Evolutionary conservation across 2,329 filamentous ascomycete genomes (phyloP).

Genomic region (Camillea tinctor): DNA sequence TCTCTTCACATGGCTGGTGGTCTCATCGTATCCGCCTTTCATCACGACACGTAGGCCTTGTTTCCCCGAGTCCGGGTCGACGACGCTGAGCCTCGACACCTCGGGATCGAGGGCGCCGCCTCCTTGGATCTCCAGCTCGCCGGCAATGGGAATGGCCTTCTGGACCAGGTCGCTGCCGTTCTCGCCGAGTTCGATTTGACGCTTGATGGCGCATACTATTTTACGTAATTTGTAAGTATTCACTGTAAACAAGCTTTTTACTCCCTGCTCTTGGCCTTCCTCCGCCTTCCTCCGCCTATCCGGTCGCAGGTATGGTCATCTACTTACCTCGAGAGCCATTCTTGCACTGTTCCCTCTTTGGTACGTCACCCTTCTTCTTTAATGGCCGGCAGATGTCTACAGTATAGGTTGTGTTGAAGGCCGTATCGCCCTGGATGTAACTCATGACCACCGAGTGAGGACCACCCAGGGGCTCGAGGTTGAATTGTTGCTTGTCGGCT

Average conservation of each 20-base stretch:
- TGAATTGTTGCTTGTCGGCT: conserved; percentile 59
- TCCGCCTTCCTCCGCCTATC: not conserved
- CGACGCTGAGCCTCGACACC: conserved; percentile 63
- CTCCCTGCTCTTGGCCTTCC: not conserved
- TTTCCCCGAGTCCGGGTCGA: conserved; percentile 62
- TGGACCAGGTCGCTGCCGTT: conserved; percentile 48
- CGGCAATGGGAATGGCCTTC: conserved; percentile 71
- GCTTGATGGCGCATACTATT: conserved; percentile 73
- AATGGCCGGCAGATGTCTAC: conserved; percentile 73
- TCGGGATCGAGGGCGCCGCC: conserved; percentile 63
- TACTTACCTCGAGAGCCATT: conserved; percentile 64
- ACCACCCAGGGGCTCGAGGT: conserved; percentile 63
- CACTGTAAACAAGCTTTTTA: not conserved
- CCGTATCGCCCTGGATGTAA: conserved; percentile 50
- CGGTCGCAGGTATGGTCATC: too few species aligned
- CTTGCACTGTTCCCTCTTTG: conserved; percentile 62
- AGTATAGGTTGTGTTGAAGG: conserved; percentile 77
- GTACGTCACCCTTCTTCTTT: conserved; percentile 56
- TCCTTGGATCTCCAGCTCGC: conserved; percentile 60
- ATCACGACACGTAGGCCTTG: conserved; percentile 73
- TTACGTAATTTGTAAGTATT: conserved; percentile 39
- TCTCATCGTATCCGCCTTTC: conserved; percentile 54
- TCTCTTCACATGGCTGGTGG: conserved; percentile 53
- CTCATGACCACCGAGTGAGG: conserved; percentile 67
- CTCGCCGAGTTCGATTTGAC: conserved; percentile 49